These are phyloP conservation scores for Hypoxylon sp. DNA, from an alignment of 2,329 filamentous ascomycete genomes.

Conservation along the genomic window DNA sequence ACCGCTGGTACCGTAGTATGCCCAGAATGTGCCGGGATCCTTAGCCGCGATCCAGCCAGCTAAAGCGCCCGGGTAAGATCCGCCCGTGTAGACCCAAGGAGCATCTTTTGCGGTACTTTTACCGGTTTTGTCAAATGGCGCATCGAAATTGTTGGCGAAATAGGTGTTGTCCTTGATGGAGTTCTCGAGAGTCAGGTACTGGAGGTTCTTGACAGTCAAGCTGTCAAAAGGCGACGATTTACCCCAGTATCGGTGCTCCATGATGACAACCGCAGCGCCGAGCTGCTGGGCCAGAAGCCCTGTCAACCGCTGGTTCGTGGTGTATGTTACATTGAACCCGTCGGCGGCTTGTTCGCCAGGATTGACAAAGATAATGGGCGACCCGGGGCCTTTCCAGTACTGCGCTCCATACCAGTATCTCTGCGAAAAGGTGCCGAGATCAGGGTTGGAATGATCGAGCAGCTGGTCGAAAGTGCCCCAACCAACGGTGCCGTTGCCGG, in stretches of 20 bases:
- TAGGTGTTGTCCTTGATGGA: conserved; percentile 59
- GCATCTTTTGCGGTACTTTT: conserved; percentile 64
- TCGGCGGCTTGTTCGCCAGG: conserved; percentile 58
- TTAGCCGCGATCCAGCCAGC: conserved; percentile 66
- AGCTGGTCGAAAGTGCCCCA: conserved; percentile 59
- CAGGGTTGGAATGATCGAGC: conserved; percentile 59
- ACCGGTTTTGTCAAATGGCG: conserved; percentile 65
- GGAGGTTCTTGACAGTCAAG: conserved; percentile 58
- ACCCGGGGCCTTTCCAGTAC: conserved; percentile 60
- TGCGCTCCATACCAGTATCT: conserved; percentile 60
- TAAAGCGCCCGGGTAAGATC: conserved; percentile 70
- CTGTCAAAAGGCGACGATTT: conserved; percentile 56
- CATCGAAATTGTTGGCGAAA: conserved; percentile 61
- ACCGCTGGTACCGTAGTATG: conserved; percentile 70
- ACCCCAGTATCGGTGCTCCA: conserved; percentile 63
- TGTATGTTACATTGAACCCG: conserved; percentile 56
- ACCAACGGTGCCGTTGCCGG: conserved; percentile 44
- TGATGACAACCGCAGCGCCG: conserved; percentile 59
- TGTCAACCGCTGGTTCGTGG: conserved; percentile 60
- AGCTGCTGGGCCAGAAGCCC: conserved; percentile 59
- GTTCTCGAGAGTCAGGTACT: conserved; percentile 60
- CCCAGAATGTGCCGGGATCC: conserved; percentile 71
- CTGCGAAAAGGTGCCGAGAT: conserved; percentile 60
- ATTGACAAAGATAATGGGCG: conserved; percentile 60
- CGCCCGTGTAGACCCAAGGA: conserved; percentile 70